Evolutionary conservation across 768 basidiomycete species (phyloP), one percentile per base, ranked within the genome.

Genomic region (Auricularia sp.): DNA sequence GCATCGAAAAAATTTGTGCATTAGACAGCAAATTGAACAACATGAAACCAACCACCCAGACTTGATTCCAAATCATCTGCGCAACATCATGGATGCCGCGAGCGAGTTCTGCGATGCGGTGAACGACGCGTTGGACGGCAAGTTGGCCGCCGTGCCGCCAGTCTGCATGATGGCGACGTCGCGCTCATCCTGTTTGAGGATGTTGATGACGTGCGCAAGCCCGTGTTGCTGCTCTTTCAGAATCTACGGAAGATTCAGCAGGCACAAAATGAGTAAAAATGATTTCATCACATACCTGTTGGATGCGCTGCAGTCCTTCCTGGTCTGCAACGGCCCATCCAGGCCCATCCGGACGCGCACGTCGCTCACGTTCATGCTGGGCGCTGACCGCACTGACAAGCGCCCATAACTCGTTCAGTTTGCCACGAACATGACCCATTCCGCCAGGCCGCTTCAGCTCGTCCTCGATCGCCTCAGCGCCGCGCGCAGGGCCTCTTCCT

Each of bases 321-420:
- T 91, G 89, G 71, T 94, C 92, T 2, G 90, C 88, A n/a, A 93
- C 89, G 0, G 85, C 82, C 90, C 90, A 92, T 69, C 86, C 88
- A 7, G 81, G 79, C 16, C 61, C 64, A 3, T 67, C 68, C 2
- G 54, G 65, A 34, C 72, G 73, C 1, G 78, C 79, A 16, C 12
- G 70, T 69, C 36, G 73, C 21, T 69, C 71, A 12, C 69, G 62
- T 69, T 87, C 85, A 68, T 80, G 76, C 34, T 83, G 80, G 7
- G 81, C 81, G 62, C 82, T 82, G 18, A 93, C 77, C 56, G 88
- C 85, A 3, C 90, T 90, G 8, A 93, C 81, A 14, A 90, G 77
- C 16, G 90, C 90, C 92, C 92, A 94, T 34, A 94, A 76, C 71
- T 93, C 92, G 67, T 89, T 90, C 70, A 91, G 71, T 70, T 88